Base-by-base conservation (phyloP, 176 grass and related monocot species). In the Phoenix dactylifera region DNA sequence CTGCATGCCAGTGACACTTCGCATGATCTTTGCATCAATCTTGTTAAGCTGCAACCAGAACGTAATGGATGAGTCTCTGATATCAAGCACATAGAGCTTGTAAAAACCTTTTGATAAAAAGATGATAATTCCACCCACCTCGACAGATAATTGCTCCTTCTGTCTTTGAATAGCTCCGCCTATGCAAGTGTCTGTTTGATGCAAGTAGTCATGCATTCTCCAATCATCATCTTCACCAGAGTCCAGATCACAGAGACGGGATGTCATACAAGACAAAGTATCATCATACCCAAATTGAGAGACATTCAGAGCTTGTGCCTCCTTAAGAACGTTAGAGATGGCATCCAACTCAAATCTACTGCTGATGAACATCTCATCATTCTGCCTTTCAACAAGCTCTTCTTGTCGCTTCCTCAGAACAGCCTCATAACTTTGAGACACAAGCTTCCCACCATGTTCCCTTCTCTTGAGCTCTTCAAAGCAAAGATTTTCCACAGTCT, bases 21-120 rank as follows among this genome's bases (percentile, higher is more conserved):
- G 75, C 88, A 93, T 76, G 59, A 93, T 98, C 60, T 71, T 85
- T 67, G 87, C 76, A 54, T 98, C 94, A 71, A 76, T 26, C 85
- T 89, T 98, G 76, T 73, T 69, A 78, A 98, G 60, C 94, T 93
- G 76, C 52, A 89, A 65, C 49, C 19, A 75, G 19, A 76, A 23
- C 16, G 48, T 30, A 66, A 50, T 16, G 54, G 59, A 66, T 72
- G 62, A 35, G 72, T 22, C 57, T 66, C 39, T 26, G 2, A 54
- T 19, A 53, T 68, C 16, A 68, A 32, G 58, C 16, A 50, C 54
- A 75, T 44, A 44, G 2, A 44, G 35, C 9, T 44, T 44, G 14
- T 12, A 44, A 44, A 14, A 44, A 12, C 35, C 35, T 44, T 51
- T 18, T 55, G 44, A 74, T 63, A 62, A 16, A 59, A 66, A 35